Evolutionary conservation across 2,329 filamentous ascomycete species (phyloP).

Genomic region (Hirsutella rhossiliensis): DNA sequence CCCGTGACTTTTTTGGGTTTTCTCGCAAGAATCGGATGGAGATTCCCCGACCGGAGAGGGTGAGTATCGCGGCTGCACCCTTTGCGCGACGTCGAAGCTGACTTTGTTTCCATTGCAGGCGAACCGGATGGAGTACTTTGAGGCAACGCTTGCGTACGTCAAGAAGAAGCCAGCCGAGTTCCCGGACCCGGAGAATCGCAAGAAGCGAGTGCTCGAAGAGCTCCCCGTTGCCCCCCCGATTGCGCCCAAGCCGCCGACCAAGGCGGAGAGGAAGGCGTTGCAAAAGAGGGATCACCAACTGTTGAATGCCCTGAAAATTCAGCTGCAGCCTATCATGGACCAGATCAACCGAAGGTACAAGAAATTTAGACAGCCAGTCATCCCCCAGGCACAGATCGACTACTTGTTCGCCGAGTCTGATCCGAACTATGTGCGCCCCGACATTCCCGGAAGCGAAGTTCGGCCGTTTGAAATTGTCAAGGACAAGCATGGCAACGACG

Average conservation of each 20-base stretch:
- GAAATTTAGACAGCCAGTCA: slow-evolving; percentile 71
- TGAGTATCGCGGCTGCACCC: slow-evolving; percentile 23
- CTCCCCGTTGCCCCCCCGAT: slow-evolving; percentile 65
- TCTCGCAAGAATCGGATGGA: slow-evolving; percentile 66
- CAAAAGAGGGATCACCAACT: slow-evolving; percentile 73
- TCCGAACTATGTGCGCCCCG: slow-evolving; percentile 52
- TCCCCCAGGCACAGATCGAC: slow-evolving; percentile 60
- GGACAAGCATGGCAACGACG: slow-evolving; percentile 67
- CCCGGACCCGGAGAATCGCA: slow-evolving; percentile 74
- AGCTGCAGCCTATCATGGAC: slow-evolving; percentile 92
- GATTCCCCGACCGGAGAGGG: slow-evolving; percentile 53
- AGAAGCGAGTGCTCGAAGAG: slow-evolving; percentile 69
- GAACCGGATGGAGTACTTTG: slow-evolving; percentile 71
- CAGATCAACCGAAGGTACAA: slow-evolving; percentile 85
- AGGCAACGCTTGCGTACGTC: slow-evolving; percentile 61
- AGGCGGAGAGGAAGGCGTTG: slow-evolving; percentile 66
- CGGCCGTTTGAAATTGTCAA: slow-evolving; percentile 70
- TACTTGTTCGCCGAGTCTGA: slow-evolving; percentile 81
- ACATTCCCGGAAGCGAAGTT: slow-evolving; percentile 38
- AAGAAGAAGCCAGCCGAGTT: slow-evolving; percentile 73
- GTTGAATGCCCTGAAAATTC: slow-evolving; percentile 77
- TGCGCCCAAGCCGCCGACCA: slow-evolving; percentile 54
- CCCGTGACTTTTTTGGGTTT: slow-evolving; percentile 74
- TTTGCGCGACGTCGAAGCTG: not conserved
- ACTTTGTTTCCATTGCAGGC: slow-evolving; percentile 19